phyloP scores from a whole-genome alignment of 1,139 yeast species.

The Diutina rugosa region DNA sequence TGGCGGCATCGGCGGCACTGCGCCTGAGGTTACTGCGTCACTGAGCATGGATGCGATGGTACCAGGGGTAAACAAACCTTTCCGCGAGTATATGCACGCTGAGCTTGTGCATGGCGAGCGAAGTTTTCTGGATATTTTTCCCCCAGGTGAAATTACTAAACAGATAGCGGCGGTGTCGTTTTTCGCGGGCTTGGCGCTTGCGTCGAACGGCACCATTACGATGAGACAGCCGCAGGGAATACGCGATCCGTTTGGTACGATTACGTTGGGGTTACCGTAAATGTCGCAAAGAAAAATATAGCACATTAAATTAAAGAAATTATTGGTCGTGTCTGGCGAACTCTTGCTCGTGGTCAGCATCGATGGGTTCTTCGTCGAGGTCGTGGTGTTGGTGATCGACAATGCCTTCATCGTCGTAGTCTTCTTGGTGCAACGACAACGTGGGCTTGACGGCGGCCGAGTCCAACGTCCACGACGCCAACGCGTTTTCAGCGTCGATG shows the following conservation, averaged over 20 bases:
- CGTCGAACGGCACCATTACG: not conserved
- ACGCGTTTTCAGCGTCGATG: slow-evolving; percentile 74
- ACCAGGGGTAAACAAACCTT: not conserved
- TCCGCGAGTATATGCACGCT: not conserved
- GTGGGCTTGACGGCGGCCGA: slow-evolving; percentile 73
- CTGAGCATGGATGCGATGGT: not conserved
- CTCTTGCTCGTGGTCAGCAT: slow-evolving; percentile 23
- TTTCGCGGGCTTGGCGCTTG: not conserved
- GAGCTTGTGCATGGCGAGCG: not conserved
- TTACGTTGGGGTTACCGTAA: no score
- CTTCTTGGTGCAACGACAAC: slow-evolving; percentile 53
- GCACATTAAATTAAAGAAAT: not conserved
- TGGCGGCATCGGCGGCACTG: not conserved
- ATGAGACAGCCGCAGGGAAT: not conserved
- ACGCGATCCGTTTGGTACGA: not conserved
- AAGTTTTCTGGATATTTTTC: not conserved
- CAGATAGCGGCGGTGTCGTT: not conserved
- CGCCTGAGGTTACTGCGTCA: not conserved
- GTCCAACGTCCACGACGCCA: slow-evolving; percentile 76
- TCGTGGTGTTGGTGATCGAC: slow-evolving; percentile 21
- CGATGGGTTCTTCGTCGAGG: slow-evolving; percentile 20
- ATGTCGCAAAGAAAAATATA: not conserved
- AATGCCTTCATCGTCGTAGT: slow-evolving; percentile 20
- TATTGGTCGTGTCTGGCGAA: slow-evolving; percentile 13
- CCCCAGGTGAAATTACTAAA: not conserved